Evolutionary conservation across 768 basidiomycete species (phyloP).

Genomic region (Cystofilobasidium macerans): DNA sequence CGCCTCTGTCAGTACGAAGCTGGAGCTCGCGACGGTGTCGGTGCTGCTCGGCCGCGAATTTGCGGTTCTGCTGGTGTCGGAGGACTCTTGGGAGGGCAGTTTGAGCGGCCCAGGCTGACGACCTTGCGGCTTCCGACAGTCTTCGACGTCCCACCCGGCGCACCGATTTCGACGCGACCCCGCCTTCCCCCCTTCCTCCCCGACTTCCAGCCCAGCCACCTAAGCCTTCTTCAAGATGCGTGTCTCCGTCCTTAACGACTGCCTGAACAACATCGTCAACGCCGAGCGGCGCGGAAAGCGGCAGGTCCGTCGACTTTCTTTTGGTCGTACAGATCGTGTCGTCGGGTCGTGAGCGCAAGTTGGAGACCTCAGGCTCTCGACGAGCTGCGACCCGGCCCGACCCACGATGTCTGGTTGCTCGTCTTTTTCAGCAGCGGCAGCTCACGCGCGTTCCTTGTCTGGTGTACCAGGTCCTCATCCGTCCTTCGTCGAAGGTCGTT

Average conservation of each 20-base stretch:
- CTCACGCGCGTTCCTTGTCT: neutral
- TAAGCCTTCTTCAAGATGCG: constrained; percentile 39
- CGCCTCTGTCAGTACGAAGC: constrained; percentile 1
- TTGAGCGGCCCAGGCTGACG: neutral
- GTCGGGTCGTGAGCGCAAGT: too few relatives aligned
- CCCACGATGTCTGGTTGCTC: too few relatives aligned
- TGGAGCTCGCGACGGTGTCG: too few relatives aligned
- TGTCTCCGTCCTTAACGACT: constrained; percentile 41
- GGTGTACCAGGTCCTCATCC: constrained; percentile 61
- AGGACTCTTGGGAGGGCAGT: too few relatives aligned
- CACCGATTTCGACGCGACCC: constrained; percentile 26
- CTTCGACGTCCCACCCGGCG: constrained; percentile 11
- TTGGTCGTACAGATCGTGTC: too few relatives aligned
- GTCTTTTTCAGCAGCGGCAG: neutral
- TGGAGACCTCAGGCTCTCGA: too few relatives aligned
- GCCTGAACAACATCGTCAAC: constrained; percentile 90
- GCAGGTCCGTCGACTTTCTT: constrained; percentile 42
- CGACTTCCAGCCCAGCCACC: constrained; percentile 22
- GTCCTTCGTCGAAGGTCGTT: constrained; percentile 94
- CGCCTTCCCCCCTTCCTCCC: neutral
- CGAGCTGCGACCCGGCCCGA: too few relatives aligned
- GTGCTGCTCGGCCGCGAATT: too few relatives aligned
- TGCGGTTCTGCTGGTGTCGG: too few relatives aligned
- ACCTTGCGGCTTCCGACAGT: neutral
- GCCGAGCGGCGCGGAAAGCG: constrained; percentile 99